Conservation (phyloP, 2,329 filamentous ascomycete species). For the Colletotrichum gigasporum region DNA sequence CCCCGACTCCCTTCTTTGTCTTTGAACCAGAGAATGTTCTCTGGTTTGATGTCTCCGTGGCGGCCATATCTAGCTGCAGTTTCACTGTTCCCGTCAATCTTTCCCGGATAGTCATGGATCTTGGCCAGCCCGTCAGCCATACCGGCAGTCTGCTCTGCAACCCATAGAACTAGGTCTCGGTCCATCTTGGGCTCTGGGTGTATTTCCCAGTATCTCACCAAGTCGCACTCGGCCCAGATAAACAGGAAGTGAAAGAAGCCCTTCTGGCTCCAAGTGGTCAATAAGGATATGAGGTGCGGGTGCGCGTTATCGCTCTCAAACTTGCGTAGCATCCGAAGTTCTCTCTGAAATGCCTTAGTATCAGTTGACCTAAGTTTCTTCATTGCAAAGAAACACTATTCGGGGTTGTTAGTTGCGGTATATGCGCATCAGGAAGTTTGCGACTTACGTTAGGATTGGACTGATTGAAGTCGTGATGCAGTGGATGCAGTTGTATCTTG, state of each 20-base stretch:
- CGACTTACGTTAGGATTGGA: not conserved
- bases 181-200: no score
- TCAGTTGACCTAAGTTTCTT: not conserved
- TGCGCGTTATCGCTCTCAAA: not conserved
- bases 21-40: not conserved
- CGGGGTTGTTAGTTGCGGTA: no score
- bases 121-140: not conserved
- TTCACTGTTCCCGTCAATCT: not conserved
- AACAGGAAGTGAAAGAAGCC: not conserved
- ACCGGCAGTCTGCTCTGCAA: not conserved
- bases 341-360: not conserved
- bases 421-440: no score
- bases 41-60: slow-evolving; percentile 5
- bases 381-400: no score
- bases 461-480: not conserved
- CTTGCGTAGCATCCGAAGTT: not conserved
- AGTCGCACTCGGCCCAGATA: not conserved
- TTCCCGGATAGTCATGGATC: not conserved
- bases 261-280: not conserved
- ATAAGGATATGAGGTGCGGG: not conserved
- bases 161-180: slow-evolving; percentile 1
- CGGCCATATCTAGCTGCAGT: not conserved
- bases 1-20: not conserved
- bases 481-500: not conserved
- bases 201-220: not conserved